Conservation (phyloP, 139 green algal genomes). For the Chlorella sp. region DNA sequence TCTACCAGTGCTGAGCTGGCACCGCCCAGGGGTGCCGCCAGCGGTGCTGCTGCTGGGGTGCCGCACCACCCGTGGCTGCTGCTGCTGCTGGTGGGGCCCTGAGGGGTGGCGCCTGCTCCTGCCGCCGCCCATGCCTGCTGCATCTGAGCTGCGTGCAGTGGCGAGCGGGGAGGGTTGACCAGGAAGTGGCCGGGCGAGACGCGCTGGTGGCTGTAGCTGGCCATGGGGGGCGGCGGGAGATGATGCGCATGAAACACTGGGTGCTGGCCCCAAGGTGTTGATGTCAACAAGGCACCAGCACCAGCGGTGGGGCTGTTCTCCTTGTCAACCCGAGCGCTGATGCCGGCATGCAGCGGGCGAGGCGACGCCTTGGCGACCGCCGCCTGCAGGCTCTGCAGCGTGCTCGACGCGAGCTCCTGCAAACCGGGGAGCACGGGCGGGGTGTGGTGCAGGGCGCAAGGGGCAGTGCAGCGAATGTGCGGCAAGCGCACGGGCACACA, state of each 20-base stretch:
- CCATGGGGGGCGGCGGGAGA: not conserved
- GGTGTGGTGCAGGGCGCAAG: not conserved
- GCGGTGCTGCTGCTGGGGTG: not conserved
- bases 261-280: too few species aligned
- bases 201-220: not conserved
- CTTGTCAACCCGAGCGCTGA: not conserved
- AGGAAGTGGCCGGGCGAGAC: slow-evolving; percentile 30
- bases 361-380: not conserved
- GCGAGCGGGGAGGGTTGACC: slow-evolving; percentile 11
- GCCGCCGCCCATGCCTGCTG: not conserved
- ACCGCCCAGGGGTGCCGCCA: not conserved
- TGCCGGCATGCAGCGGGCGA: not conserved
- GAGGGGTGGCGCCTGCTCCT: not conserved
- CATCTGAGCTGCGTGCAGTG: not conserved
- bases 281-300: not conserved
- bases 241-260: not conserved
- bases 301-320: slow-evolving; percentile 2
- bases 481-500: not conserved
- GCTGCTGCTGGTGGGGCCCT: not conserved
- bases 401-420: not conserved
- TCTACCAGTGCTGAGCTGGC: slow-evolving; percentile 18
- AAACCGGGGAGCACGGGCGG: not conserved
- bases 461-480: not conserved
- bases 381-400: slow-evolving; percentile 12
- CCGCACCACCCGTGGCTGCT: not conserved